Evolutionary conservation across 306 rosid genomes (phyloP).

Genomic region (Herpetospermum pedunculosum): DNA sequence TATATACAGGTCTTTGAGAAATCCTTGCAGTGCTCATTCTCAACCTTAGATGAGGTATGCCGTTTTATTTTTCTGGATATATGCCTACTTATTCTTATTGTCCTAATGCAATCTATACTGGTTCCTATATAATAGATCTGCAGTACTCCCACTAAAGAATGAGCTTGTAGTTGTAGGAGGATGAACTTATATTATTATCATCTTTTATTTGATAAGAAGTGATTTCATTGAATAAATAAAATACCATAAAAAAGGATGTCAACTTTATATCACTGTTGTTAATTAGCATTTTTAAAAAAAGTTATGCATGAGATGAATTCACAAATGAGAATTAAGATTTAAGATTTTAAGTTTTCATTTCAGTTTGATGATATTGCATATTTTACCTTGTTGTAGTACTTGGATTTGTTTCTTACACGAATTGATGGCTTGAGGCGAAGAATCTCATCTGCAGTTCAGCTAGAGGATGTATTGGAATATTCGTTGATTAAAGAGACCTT

Average conservation of each 20-base stretch:
- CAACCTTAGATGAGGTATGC: constrained; percentile 71
- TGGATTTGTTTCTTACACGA: constrained; percentile 80
- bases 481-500: constrained; percentile 56
- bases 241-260: not conserved
- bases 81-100: not conserved
- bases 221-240: not conserved
- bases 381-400: constrained; percentile 43
- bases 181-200: not conserved
- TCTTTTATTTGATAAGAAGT: not conserved
- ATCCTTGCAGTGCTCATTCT: constrained; percentile 52
- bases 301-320: not conserved
- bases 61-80: not conserved
- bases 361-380: not conserved
- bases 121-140: not conserved
- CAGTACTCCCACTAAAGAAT: not conserved
- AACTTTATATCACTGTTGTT: not conserved
- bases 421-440: constrained; percentile 88
- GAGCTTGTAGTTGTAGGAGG: not conserved
- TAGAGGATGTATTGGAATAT: constrained; percentile 37
- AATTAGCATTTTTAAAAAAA: not conserved
- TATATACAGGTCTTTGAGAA: constrained; percentile 58
- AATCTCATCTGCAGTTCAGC: constrained; percentile 28
- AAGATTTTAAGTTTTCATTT: not conserved
- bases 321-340: not conserved
- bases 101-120: not conserved